Percentiles rank a stretch among this genome's conserved stretches.
phyloP scores from a whole-genome alignment of 345 rosid species.

The Aethionema arabicum region DNA sequence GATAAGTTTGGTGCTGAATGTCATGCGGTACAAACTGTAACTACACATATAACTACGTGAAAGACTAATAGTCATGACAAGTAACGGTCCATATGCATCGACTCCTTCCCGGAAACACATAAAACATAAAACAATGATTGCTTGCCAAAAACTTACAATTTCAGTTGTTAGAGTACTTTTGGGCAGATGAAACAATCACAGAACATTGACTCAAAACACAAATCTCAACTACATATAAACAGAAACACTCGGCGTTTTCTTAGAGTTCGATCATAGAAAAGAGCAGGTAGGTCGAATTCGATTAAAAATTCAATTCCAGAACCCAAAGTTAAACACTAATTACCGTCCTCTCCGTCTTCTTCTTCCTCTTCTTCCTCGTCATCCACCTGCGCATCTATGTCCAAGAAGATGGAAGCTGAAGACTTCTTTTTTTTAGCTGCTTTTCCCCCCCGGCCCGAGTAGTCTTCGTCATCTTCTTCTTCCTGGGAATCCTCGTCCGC shows the following conservation, averaged over 20 bases:
- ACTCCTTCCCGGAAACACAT: too few relatives aligned
- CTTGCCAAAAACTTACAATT: too few relatives aligned
- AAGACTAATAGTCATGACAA: neutral
- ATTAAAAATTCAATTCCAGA: neutral
- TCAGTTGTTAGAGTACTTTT: too few relatives aligned
- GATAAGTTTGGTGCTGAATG: neutral
- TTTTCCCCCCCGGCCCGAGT: slow-evolving; percentile 43
- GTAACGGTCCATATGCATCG: neutral
- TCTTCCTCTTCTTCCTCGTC: slow-evolving; percentile 93
- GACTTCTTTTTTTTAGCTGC: slow-evolving; percentile 46
- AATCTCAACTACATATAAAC: neutral
- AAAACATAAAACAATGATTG: too few relatives aligned
- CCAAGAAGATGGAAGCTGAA: slow-evolving; percentile 50
- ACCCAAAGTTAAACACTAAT: neutral
- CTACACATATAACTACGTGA: neutral
- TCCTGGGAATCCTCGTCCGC: slow-evolving; percentile 89
- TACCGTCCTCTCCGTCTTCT: slow-evolving; percentile 84
- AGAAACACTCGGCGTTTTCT: neutral
- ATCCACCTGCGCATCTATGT: slow-evolving; percentile 67
- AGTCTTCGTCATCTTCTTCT: slow-evolving; percentile 62
- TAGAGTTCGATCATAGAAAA: slow-evolving; percentile 2
- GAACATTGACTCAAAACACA: neutral
- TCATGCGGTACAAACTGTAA: too few relatives aligned
- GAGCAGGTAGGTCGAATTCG: neutral
- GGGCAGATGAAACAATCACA: neutral